phyloP scores from a whole-genome alignment of 805 yeast species.

The Kodamaea fukazawae region DNA sequence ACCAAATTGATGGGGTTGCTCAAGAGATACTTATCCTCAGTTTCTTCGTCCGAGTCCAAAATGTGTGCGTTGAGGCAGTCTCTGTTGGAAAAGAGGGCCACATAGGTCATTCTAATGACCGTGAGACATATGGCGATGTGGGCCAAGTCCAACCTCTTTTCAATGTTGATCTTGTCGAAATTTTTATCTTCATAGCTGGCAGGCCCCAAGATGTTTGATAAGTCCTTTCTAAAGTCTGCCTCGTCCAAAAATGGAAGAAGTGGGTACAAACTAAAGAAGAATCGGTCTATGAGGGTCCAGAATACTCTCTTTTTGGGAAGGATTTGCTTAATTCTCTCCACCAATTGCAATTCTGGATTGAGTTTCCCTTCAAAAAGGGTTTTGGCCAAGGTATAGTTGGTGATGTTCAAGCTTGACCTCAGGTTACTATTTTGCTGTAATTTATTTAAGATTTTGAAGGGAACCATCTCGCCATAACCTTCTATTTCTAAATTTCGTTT shows the following conservation, averaged over 20 bases:
- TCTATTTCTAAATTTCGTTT: constrained; percentile 28
- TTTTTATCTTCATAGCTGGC: constrained; percentile 19
- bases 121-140: constrained; percentile 32
- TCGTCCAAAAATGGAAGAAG: constrained; percentile 70
- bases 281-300: constrained; percentile 56
- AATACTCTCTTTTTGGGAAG: constrained; percentile 56
- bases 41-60: constrained; percentile 20
- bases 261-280: constrained; percentile 58
- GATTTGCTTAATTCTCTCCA: constrained; percentile 38
- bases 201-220: constrained; percentile 45
- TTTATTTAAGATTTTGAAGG: constrained; percentile 19
- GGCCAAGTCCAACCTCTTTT: constrained; percentile 33
- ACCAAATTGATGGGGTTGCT: constrained; percentile 22
- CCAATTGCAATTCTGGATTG: constrained; percentile 32
- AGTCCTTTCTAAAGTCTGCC: constrained; percentile 41
- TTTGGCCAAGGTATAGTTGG: constrained; percentile 27
- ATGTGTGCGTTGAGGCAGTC: constrained; percentile 26
- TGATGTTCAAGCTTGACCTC: constrained; percentile 5
- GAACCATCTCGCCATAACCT: constrained; percentile 32
- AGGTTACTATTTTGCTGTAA: constrained; percentile 6
- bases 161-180: constrained; percentile 24
- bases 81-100: constrained; percentile 37
- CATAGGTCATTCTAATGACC: constrained; percentile 33
- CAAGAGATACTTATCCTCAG: constrained; percentile 17
- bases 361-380: constrained; percentile 33